Percentiles rank a stretch among this genome's conserved stretches.
Evolutionary conservation across 192 early-diverging fungal species (phyloP).

Genomic region (Dispira parvispora): DNA sequence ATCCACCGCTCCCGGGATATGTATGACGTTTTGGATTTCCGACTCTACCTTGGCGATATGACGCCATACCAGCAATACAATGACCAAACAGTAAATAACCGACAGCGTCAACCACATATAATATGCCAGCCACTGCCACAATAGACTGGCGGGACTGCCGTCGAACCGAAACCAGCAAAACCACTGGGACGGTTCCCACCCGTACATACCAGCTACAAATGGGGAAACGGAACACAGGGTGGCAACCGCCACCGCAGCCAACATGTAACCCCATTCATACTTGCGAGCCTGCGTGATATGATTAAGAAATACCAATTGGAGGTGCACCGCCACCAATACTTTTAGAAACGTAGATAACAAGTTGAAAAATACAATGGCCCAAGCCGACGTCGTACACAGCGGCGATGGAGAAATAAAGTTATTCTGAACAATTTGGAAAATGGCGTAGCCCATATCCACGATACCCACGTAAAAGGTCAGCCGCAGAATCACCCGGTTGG

Average conservation of each 20-base stretch:
- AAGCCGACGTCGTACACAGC: slow-evolving; percentile 3
- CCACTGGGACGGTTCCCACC: slow-evolving; percentile 10
- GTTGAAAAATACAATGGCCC: slow-evolving; percentile 6
- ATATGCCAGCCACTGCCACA: slow-evolving; percentile 10
- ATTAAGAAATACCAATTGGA: slow-evolving; percentile 8
- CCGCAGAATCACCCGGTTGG: slow-evolving; percentile 8
- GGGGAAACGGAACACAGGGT: slow-evolving; percentile 1
- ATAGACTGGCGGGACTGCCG: neutral
- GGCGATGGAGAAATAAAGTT: neutral
- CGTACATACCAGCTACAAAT: neutral
- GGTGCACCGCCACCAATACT: slow-evolving; percentile 6
- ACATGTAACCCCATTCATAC: slow-evolving; percentile 6
- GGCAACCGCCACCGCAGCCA: neutral
- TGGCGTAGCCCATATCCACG: slow-evolving; percentile 4
- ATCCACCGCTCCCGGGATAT: neutral
- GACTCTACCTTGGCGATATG: slow-evolving; percentile 2
- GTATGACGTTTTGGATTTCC: slow-evolving; percentile 2
- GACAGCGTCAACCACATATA: slow-evolving; percentile 9
- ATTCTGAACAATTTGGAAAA: slow-evolving; percentile 4
- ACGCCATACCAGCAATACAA: slow-evolving; percentile 1
- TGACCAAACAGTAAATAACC: slow-evolving; percentile 6
- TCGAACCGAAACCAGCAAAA: slow-evolving; percentile 10
- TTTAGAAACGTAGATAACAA: neutral
- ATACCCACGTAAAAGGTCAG: slow-evolving; percentile 10
- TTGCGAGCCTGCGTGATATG: neutral